Conservation (phyloP, 2,329 filamentous ascomycete species). For the Pseudocercospora vitis region DNA sequence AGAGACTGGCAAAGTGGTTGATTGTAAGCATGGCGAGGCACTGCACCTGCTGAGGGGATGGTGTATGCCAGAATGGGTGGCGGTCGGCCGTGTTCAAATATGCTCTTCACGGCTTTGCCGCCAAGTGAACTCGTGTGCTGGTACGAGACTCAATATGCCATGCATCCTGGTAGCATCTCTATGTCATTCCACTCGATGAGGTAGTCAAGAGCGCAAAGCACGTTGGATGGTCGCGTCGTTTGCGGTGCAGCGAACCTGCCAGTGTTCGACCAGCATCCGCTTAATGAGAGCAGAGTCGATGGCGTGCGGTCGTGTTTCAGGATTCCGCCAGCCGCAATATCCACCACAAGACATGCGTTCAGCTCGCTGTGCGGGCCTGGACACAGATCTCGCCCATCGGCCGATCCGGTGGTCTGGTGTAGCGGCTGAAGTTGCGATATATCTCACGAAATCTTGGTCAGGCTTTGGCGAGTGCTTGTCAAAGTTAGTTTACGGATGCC, state of each 20-base stretch:
- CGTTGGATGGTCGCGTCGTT: conserved; percentile 2
- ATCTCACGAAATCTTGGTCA: background rate
- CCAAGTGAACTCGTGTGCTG: background rate
- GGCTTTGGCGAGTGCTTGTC: background rate
- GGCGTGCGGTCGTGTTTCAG: background rate
- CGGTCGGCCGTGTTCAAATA: background rate
- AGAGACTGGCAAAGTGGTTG: background rate
- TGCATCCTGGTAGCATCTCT: background rate
- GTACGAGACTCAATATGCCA: background rate
- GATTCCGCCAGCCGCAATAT: background rate
- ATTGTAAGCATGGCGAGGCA: background rate
- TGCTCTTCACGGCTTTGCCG: background rate
- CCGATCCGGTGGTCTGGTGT: conserved; percentile 1
- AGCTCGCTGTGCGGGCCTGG: background rate
- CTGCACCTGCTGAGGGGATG: background rate
- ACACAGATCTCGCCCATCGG: background rate
- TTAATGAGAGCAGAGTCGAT: background rate
- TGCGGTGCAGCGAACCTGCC: background rate
- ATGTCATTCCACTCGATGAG: background rate
- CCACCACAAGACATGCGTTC: background rate
- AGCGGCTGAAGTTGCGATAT: background rate
- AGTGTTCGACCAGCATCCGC: background rate
- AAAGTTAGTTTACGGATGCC: background rate
- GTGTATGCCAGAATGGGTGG: background rate
- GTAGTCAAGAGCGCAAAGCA: background rate